Evolutionary conservation across 345 rosid genomes (phyloP).

Genomic region (Populus pruinosa): DNA sequence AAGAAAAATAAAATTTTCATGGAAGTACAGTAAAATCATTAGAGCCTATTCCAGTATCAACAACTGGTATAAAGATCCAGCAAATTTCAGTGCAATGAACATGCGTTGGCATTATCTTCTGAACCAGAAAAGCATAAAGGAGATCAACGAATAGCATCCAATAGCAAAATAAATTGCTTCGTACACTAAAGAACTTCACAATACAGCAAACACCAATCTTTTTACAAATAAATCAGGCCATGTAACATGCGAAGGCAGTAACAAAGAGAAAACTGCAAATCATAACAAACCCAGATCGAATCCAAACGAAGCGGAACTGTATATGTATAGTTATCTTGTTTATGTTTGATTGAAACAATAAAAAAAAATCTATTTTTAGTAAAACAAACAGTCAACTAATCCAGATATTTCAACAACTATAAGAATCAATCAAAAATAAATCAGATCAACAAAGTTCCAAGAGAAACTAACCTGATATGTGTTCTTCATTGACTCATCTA

Average conservation of each 20-base stretch:
- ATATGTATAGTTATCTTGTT: too few species aligned
- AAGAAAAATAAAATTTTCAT: not conserved
- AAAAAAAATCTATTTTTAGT: not conserved
- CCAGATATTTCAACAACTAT: too few species aligned
- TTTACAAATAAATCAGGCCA: conserved; percentile 17
- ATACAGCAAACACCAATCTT: not conserved
- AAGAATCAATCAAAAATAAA: conserved; percentile 6
- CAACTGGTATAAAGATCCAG: not conserved
- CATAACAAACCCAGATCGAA: conserved; percentile 23
- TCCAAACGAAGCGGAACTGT: not conserved
- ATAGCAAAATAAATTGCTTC: not conserved
- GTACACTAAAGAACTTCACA: not conserved
- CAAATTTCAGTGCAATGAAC: not conserved
- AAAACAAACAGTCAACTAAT: too few species aligned
- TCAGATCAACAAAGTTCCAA: conserved; percentile 24
- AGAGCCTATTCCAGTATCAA: not conserved
- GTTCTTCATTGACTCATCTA: conserved; percentile 60
- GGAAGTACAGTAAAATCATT: not conserved
- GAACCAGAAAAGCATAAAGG: not conserved
- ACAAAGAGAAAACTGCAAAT: not conserved
- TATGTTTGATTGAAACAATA: not conserved
- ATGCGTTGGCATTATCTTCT: not conserved
- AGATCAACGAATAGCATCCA: not conserved
- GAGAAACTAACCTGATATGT: conserved; percentile 62
- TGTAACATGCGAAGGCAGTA: conserved; percentile 7